Evolutionary conservation across 805 yeast species (phyloP), one percentile per base, ranked within the genome.

Genomic region (Saccharomycopsis sp.): DNA sequence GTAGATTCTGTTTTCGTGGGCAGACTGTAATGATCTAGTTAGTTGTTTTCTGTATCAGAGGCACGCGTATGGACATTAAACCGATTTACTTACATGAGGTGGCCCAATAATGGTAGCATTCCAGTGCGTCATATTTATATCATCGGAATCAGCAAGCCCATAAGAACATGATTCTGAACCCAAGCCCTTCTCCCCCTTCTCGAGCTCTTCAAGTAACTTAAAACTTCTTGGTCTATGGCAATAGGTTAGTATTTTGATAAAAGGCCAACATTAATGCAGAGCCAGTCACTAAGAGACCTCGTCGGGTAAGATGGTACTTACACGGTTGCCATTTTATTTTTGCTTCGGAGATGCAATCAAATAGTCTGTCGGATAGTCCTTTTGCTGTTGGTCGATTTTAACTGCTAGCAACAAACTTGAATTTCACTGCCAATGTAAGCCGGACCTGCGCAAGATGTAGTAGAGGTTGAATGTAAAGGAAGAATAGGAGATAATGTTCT

Each of bases 41-140:
- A 54, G 16, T 50, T 18, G 24, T 15, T 12, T n/a, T n/a, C n/a
- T 21, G 12, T 18, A 21, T 18, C 8, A 18, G 18, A 15, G 9
- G n/a, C 23, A 50, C 21, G 20, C 23, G 24, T 7, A 18, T 9
- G 63, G 62, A 44, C 16, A 44, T 44, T 29, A 29, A 7, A 29
- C 37, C 12, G 37, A 29, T 5, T 29, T 23, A 60, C 63, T 34
- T 53, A 60, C 70, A 67, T 88, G 96, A 40, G 99, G 99, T 2
- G 99, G 99, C 0, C 99, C 99, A 63, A 94, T 76, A 55, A 94
- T 92, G 37, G 99, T 94, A 12, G 97, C 99, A 73, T 91, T 94
- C 99, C 99, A 94, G 66, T 86, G 73, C 9, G 96, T 87, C 96
- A 94, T 89, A 54, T 91, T 76, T 64, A 91, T 89, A 70, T 94